Base-by-base conservation (phyloP, 1,284 basidiomycete genomes). In the Gymnopus androsaceus region DNA sequence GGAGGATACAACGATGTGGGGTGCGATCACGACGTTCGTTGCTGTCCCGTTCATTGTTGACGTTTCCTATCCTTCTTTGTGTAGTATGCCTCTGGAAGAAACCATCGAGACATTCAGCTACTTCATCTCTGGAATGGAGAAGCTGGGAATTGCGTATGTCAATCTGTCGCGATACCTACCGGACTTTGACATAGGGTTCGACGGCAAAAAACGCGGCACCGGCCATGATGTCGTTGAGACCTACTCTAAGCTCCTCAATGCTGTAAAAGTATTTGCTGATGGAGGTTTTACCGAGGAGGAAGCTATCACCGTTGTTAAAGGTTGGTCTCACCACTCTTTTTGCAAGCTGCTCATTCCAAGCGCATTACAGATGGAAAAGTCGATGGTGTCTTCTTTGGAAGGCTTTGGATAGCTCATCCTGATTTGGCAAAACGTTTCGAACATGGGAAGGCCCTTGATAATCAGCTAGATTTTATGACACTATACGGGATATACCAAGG, bases 1-100 rank as follows among this genome's bases (percentile, higher is more conserved):
- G 72, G 74, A 25, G 73, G 75, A 4, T 79, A 79, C 67, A 82
- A 80, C 54, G 76, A 78, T 60, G 62, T 75, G 14, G 75, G 75
- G 74, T 76, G 45, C 15, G 68, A 40, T 8, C 61, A 0, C 36
- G 21, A 36, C n/a, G n/a, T n/a, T n/a, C 36, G 21, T 21, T 25
- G 9, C 36, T 45, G n/a, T 12, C 17, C 8, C 12, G 21, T n/a
- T 45, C 15, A 21, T 27, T 45, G 8, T 40, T 54, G 17, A 23
- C 17, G 8, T 30, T n/a, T 21, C 23, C 21, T 19, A 31, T 28
- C 28, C 34, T 3, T 17, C 31, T 14, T 33, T 12, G 36, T 45
- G 9, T 47, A 60, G 55, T 27, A 55, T 58, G 52, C 48, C 62
- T 1, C 51, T 67, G 9, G 55, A 62, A 21, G 66, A 67, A 33